Percentiles rank a stretch among this genome's conserved stretches.
phyloP scores from a whole-genome alignment of 2,329 filamentous ascomycete genomes.

The Microcyclosporella mali region DNA sequence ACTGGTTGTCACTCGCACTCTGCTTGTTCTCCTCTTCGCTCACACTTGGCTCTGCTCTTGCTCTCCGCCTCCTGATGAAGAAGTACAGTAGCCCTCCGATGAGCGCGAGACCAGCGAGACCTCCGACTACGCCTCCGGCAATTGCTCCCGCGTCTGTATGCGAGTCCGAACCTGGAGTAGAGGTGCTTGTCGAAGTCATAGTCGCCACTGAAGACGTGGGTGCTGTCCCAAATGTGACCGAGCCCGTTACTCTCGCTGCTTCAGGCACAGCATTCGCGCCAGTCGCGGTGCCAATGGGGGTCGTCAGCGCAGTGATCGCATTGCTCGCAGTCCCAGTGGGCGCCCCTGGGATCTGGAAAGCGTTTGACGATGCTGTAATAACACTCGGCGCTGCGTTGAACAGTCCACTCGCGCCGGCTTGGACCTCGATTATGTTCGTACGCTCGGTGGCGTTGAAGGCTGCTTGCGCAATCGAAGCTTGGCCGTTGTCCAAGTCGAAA shows the following conservation, averaged over 20 bases:
- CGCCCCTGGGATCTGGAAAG: conserved; percentile 11
- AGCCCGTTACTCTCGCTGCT: conserved; percentile 13
- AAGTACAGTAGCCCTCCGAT: conserved; percentile 26
- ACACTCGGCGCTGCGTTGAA: conserved; percentile 21
- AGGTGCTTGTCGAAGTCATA: background rate
- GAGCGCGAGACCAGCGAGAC: conserved; percentile 30
- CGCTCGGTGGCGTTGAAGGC: conserved; percentile 17
- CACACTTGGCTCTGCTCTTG: conserved; percentile 5
- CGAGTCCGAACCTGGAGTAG: background rate
- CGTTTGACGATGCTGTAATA: conserved; percentile 14
- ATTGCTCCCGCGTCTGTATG: conserved; percentile 32
- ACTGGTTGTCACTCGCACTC: too few relatives aligned
- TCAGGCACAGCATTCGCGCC: conserved; percentile 27
- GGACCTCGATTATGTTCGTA: conserved; percentile 22
- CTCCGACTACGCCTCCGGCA: conserved; percentile 37
- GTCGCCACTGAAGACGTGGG: too few relatives aligned
- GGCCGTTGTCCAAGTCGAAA: conserved; percentile 33
- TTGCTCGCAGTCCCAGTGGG: conserved; percentile 16
- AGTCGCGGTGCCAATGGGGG: conserved; percentile 25
- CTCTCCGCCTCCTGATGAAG: conserved; percentile 31
- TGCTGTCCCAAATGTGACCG: too few relatives aligned
- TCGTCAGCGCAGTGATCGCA: conserved; percentile 18
- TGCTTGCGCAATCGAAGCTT: conserved; percentile 30
- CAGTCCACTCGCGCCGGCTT: conserved; percentile 24
- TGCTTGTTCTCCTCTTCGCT: too few relatives aligned